Conservation (phyloP, 169 alveolate species). For the Plasmodium relictum region DNA sequence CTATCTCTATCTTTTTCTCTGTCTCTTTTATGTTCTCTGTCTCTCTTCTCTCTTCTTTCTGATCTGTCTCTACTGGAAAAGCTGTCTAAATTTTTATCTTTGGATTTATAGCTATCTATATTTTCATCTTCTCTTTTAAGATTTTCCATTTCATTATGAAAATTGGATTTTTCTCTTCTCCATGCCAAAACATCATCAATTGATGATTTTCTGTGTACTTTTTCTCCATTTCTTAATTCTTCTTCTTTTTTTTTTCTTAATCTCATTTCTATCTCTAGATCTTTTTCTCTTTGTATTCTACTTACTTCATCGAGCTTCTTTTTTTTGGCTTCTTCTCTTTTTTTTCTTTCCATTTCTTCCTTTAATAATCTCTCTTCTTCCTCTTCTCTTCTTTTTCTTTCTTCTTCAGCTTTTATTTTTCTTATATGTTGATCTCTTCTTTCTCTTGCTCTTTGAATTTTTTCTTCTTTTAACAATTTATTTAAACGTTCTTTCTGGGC, state of each 20-base stretch:
- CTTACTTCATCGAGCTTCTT: conserved; percentile 77
- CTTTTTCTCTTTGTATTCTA: conserved; percentile 80
- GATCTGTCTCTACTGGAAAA: conserved; percentile 26
- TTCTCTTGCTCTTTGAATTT: conserved; percentile 87
- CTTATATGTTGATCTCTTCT: conserved; percentile 84
- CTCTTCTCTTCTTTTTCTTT: conserved; percentile 85
- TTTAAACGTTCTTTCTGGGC: conserved; percentile 67
- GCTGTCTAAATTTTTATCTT: no score
- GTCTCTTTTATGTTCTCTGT: not conserved
- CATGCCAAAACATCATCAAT: conserved; percentile 61
- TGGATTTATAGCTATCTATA: conserved; percentile 1
- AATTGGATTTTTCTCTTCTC: conserved; percentile 48
- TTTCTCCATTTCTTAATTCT: conserved; percentile 62
- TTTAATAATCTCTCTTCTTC: conserved; percentile 85
- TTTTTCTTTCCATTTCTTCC: conserved; percentile 81
- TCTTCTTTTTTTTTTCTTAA: conserved; percentile 43
- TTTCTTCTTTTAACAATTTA: conserved; percentile 78
- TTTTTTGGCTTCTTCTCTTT: conserved; percentile 81
- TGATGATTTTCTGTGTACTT: conserved; percentile 37
- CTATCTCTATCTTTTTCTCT: conserved; percentile 31
- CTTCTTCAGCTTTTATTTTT: conserved; percentile 83
- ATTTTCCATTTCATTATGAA: conserved; percentile 51
- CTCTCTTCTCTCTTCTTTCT: conserved; percentile 39
- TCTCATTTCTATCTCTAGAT: conserved; percentile 80
- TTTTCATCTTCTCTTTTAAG: conserved; percentile 37